Conservation (phyloP, 2,329 filamentous ascomycete genomes). For the Colletotrichum falcatum region DNA sequence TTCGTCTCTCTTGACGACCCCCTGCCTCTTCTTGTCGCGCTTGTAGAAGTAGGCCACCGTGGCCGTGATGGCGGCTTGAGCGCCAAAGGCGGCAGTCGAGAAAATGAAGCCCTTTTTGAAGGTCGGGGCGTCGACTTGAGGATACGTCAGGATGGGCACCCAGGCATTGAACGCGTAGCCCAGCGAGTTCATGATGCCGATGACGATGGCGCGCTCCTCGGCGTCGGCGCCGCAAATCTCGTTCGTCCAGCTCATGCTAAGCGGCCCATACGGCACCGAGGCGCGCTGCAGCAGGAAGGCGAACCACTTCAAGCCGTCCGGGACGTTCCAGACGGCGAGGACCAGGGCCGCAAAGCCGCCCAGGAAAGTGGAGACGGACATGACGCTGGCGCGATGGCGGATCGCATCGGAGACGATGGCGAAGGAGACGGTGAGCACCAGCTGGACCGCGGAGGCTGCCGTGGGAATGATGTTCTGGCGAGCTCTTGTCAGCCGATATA, state of each 20-base stretch:
- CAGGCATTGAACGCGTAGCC: constrained; percentile 65
- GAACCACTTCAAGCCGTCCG: constrained; percentile 65
- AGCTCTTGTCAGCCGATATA: background rate
- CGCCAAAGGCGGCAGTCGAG: constrained; percentile 38
- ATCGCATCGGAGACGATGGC: constrained; percentile 36
- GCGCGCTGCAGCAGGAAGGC: constrained; percentile 55
- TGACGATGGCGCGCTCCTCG: constrained; percentile 37
- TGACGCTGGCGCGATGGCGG: constrained; percentile 30
- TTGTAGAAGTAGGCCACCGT: constrained; percentile 26
- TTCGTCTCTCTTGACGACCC: constrained; percentile 8
- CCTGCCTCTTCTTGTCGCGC: constrained; percentile 20
- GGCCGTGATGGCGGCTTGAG: constrained; percentile 23
- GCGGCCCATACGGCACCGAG: constrained; percentile 29
- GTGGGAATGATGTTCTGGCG: constrained; percentile 36
- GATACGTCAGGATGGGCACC: constrained; percentile 65
- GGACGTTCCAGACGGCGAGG: constrained; percentile 66
- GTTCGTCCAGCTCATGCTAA: constrained; percentile 39
- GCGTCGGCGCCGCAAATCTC: constrained; percentile 37
- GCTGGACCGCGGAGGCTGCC: constrained; percentile 31
- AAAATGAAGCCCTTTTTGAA: constrained; percentile 58
- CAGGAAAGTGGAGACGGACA: constrained; percentile 37
- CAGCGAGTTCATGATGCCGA: constrained; percentile 37
- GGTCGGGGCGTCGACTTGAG: constrained; percentile 56
- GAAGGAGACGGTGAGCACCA: constrained; percentile 34
- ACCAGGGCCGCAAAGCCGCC: constrained; percentile 48